A percentile compares a stretch with the other conserved stretches of the same genome.
These are phyloP conservation scores for Wickerhamiella siamensis DNA, from an alignment of 805 yeast genomes.

Conservation along the genomic window DNA sequence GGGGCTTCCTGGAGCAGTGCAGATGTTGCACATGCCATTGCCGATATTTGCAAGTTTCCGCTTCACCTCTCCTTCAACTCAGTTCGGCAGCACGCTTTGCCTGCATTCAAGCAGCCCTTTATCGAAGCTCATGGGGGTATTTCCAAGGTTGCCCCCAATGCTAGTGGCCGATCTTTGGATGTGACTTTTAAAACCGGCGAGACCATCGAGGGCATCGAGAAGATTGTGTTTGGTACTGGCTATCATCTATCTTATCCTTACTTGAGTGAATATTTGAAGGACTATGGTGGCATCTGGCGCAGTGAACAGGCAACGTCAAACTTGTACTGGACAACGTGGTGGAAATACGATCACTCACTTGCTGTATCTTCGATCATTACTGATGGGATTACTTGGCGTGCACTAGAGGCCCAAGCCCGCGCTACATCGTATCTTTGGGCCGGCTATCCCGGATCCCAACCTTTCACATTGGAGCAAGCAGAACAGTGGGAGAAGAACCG, in stretches of 20 bases:
- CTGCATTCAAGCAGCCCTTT: constrained; percentile 13
- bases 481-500: constrained; percentile 10
- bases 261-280: constrained; percentile 7
- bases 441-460: constrained; percentile 1
- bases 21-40: constrained; percentile 16
- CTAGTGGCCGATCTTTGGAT: neutral
- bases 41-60: constrained; percentile 15
- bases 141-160: neutral
- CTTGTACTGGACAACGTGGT: constrained; percentile 14
- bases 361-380: constrained; percentile 9
- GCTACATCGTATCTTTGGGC: constrained; percentile 11
- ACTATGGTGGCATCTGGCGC: constrained; percentile 6
- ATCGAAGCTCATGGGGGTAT: constrained; percentile 9
- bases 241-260: constrained; percentile 11
- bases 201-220: constrained; percentile 6
- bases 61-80: constrained; percentile 13
- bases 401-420: constrained; percentile 10
- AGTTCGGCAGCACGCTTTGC: constrained; percentile 12
- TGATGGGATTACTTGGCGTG: constrained; percentile 12
- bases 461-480: constrained; percentile 5
- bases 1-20: constrained; percentile 20
- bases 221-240: constrained; percentile 13
- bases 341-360: constrained; percentile 12
- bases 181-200: constrained; percentile 6
- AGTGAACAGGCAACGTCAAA: constrained; percentile 5